A percentile compares a stretch with the other conserved stretches of the same genome.
phyloP scores from a whole-genome alignment of 345 rosid species.

The Durio zibethinus region DNA sequence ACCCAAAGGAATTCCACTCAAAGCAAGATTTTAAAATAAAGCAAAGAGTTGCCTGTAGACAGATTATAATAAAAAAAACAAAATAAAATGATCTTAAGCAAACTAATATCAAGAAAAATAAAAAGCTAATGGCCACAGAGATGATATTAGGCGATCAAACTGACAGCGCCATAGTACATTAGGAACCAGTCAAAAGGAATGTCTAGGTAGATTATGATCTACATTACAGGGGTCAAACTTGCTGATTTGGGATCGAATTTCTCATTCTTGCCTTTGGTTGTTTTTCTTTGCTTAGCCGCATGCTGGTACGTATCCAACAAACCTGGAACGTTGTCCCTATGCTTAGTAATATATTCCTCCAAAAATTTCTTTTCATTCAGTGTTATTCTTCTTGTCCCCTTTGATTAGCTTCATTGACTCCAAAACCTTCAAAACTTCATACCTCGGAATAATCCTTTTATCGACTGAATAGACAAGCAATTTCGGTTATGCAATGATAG shows the following conservation, averaged over 20 bases:
- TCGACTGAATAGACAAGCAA: neutral
- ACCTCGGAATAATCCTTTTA: neutral
- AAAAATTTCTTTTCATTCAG: neutral
- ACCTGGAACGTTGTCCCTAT: neutral
- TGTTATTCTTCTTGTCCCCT: neutral
- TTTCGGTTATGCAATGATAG: neutral
- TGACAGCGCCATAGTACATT: neutral
- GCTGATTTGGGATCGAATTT: neutral
- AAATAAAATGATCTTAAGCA: neutral
- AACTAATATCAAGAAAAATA: neutral
- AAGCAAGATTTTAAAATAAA: neutral
- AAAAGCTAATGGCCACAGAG: neutral
- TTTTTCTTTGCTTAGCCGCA: neutral
- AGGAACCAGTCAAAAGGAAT: neutral
- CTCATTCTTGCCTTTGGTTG: neutral
- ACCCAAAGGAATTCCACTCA: neutral
- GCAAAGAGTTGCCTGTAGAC: neutral
- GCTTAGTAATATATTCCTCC: slow-evolving; percentile 6
- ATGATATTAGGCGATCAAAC: neutral
- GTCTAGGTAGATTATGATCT: neutral
- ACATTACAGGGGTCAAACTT: neutral
- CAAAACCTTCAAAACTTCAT: slow-evolving; percentile 1
- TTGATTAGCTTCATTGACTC: slow-evolving; percentile 1
- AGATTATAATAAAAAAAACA: neutral
- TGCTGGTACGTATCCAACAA: slow-evolving; percentile 4